A percentile compares a stretch with the other conserved stretches of the same genome.
Evolutionary conservation across 2,329 filamentous ascomycete species (phyloP).

Genomic region (Botrytis cinerea): DNA sequence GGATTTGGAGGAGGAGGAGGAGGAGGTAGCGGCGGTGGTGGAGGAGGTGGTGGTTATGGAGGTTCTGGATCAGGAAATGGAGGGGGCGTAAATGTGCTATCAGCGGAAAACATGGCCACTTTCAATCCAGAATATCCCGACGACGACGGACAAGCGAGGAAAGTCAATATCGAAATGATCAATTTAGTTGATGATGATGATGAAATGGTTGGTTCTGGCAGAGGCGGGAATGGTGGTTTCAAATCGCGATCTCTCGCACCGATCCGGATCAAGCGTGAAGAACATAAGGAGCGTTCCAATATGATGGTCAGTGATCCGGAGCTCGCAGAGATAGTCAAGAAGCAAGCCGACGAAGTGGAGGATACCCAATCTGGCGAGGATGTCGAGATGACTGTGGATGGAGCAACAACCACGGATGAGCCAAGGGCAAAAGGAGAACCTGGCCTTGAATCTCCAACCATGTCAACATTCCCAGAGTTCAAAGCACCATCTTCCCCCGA

Average conservation of each 20-base stretch:
- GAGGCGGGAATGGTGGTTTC: constrained; percentile 26
- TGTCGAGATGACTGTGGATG: constrained; percentile 5
- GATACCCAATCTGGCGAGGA: neutral
- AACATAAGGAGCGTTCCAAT: constrained; percentile 39
- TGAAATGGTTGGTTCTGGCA: constrained; percentile 23
- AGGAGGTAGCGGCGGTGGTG: constrained; percentile 14
- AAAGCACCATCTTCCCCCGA: constrained; percentile 21
- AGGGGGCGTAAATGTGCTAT: constrained; percentile 8
- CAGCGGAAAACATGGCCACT: constrained; percentile 14
- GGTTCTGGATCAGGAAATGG: constrained; percentile 20
- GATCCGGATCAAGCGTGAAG: constrained; percentile 37
- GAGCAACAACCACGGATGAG: neutral
- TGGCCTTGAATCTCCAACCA: constrained; percentile 15
- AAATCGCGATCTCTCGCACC: constrained; percentile 34
- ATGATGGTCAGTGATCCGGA: constrained; percentile 32
- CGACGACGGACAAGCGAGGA: constrained; percentile 30
- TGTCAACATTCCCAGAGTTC: constrained; percentile 16
- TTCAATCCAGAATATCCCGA: constrained; percentile 38
- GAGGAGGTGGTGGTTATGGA: neutral
- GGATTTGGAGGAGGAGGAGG: constrained; percentile 21
- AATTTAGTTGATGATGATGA: constrained; percentile 33
- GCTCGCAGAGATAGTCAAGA: constrained; percentile 17
- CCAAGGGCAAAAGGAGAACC: constrained; percentile 14
- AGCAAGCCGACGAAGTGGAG: constrained; percentile 25
- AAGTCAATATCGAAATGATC: constrained; percentile 40